Percentiles rank a stretch among this genome's conserved stretches.
These are phyloP conservation scores for Diaporthe vaccinii DNA, from an alignment of 2,329 filamentous ascomycete genomes.

Conservation along the genomic window DNA sequence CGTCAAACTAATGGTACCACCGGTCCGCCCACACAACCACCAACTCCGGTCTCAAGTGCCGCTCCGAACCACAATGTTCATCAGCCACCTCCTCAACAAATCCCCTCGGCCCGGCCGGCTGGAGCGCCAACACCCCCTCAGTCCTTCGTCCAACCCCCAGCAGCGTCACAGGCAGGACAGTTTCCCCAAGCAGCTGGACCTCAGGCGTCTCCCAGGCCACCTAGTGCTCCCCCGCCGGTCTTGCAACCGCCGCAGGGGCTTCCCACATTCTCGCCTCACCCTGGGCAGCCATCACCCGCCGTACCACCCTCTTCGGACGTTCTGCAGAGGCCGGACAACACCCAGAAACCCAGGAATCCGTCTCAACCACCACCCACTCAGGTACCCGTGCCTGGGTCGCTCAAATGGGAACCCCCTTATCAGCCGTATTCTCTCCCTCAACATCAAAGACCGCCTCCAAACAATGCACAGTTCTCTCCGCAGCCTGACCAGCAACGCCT, in stretches of 20 bases:
- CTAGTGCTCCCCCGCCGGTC: constrained; percentile 47
- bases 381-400: constrained; percentile 48
- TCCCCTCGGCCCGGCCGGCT: constrained; percentile 29
- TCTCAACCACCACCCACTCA: constrained; percentile 44
- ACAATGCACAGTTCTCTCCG: constrained; percentile 32
- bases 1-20: constrained; percentile 40
- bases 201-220: constrained; percentile 32
- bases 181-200: constrained; percentile 14
- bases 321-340: constrained; percentile 51
- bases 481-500: constrained; percentile 34
- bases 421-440: constrained; percentile 47
- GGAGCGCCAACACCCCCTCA: constrained; percentile 28
- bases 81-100: constrained; percentile 19
- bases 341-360: constrained; percentile 49
- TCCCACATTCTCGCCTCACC: constrained; percentile 48
- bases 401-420: constrained; percentile 59
- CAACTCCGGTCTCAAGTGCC: constrained; percentile 34
- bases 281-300: constrained; percentile 46
- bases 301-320: constrained; percentile 48
- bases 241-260: constrained; percentile 56
- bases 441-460: constrained; percentile 38
- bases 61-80: constrained; percentile 18
- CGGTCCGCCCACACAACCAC: constrained; percentile 25
- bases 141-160: constrained; percentile 30
- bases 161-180: constrained; percentile 14